Percentiles rank a stretch among this genome's conserved stretches.
Evolutionary conservation across 2,329 filamentous ascomycete species (phyloP).

Genomic region (Sclerotinia spermophila): DNA sequence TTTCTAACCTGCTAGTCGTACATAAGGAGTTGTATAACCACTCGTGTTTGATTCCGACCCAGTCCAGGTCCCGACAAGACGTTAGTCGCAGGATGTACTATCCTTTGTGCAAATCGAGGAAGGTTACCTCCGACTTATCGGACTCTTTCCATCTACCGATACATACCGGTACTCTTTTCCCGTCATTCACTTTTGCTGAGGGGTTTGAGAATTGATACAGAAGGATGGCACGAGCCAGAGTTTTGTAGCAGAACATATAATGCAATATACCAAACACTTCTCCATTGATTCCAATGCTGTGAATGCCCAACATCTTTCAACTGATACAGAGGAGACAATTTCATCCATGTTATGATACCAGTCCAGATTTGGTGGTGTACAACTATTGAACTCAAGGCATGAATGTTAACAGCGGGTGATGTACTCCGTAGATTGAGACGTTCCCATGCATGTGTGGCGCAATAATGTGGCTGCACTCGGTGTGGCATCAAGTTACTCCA

Average conservation of each 20-base stretch:
- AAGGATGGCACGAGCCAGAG: background rate
- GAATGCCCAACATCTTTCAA: background rate
- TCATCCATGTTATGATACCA: background rate
- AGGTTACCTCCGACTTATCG: background rate
- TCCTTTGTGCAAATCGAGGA: background rate
- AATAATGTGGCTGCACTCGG: background rate
- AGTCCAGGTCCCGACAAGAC: constrained; percentile 3
- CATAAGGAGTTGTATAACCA: constrained; percentile 2
- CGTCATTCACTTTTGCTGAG: background rate
- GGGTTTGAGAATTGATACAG: background rate
- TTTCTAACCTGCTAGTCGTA: background rate
- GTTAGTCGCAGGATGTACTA: background rate
- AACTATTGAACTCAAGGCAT: background rate
- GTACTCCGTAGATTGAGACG: background rate
- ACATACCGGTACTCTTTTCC: background rate
- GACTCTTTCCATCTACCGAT: constrained; percentile 6
- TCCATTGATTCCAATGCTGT: background rate
- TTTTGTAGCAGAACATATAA: background rate
- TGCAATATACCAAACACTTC: background rate
- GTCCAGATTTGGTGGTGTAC: background rate
- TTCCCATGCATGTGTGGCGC: background rate
- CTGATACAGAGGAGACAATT: background rate
- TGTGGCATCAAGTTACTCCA: background rate
- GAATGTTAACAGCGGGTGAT: background rate
- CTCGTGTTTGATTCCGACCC: constrained; percentile 4